phyloP scores from a whole-genome alignment of 805 yeast genomes.

The Pichia cabralensis region DNA sequence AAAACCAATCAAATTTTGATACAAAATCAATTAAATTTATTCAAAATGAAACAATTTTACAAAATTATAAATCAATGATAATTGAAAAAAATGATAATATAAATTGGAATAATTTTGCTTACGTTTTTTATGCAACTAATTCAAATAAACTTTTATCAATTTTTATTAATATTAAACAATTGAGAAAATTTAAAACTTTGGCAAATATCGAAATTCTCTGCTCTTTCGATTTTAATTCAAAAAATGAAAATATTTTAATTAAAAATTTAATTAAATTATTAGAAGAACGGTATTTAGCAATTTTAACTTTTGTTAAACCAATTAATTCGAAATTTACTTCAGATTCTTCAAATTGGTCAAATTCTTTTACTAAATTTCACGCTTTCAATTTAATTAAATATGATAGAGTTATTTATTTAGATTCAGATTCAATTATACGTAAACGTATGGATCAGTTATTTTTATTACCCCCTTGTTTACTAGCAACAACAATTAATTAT shows the following conservation, averaged over 20 bases:
- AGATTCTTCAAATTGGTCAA: slow-evolving; percentile 32
- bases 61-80: slow-evolving; percentile 6
- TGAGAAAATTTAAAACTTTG: slow-evolving; percentile 26
- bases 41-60: slow-evolving; percentile 13
- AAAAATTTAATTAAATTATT: slow-evolving; percentile 1
- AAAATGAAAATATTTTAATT: not conserved
- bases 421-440: slow-evolving; percentile 40
- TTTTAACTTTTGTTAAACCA: slow-evolving; percentile 20
- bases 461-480: slow-evolving; percentile 35
- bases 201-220: slow-evolving; percentile 41
- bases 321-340: slow-evolving; percentile 9
- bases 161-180: slow-evolving; percentile 34
- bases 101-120: slow-evolving; percentile 40
- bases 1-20: slow-evolving; percentile 7
- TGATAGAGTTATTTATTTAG: slow-evolving; percentile 46
- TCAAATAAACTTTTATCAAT: slow-evolving; percentile 42
- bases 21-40: slow-evolving; percentile 12
- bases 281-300: slow-evolving; percentile 15
- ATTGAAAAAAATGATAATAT: slow-evolving; percentile 12
- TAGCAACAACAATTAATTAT: slow-evolving; percentile 39
- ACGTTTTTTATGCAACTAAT: slow-evolving; percentile 53
- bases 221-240: slow-evolving; percentile 9
- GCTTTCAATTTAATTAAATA: slow-evolving; percentile 40
- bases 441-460: slow-evolving; percentile 41
- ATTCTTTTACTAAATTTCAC: slow-evolving; percentile 45